phyloP scores from a whole-genome alignment of 331 rosid species.

The Erythrophleum ivorense region DNA sequence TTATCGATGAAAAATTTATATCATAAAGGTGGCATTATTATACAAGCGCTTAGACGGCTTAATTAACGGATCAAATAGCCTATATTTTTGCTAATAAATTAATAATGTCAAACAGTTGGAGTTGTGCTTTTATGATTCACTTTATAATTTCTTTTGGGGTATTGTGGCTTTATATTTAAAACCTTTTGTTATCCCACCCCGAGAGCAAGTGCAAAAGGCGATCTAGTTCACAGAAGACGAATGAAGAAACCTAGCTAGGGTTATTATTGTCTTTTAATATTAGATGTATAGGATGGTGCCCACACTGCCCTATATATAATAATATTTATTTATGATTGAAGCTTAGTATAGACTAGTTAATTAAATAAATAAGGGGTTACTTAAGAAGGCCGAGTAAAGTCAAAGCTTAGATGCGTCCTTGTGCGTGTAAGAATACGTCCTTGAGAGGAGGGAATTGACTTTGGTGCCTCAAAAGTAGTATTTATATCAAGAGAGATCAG shows the following conservation, averaged over 20 bases:
- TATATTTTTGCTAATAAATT: conserved; percentile 31
- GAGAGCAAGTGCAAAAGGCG: background rate
- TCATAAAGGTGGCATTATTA: conserved; percentile 28
- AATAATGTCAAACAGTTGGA: conserved; percentile 1
- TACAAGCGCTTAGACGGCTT: conserved; percentile 45
- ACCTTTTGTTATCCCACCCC: background rate
- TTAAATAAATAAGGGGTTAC: conserved; percentile 41
- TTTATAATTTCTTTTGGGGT: background rate
- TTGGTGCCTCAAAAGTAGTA: conserved; percentile 80
- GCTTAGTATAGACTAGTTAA: background rate
- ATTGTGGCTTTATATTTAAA: background rate
- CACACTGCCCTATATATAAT: conserved; percentile 12
- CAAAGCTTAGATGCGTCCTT: conserved; percentile 78
- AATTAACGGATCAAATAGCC: conserved; percentile 41
- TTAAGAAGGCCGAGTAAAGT: conserved; percentile 64
- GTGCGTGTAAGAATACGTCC: conserved; percentile 34
- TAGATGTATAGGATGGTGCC: conserved; percentile 8
- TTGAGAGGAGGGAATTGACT: conserved; percentile 64
- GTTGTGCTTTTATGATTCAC: background rate
- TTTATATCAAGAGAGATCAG: conserved; percentile 24
- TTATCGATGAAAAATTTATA: conserved; percentile 14
- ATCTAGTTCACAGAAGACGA: background rate
- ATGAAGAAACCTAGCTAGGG: background rate
- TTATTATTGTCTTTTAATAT: background rate
- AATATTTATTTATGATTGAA: conserved; percentile 13